A percentile compares a stretch with the other conserved stretches of the same genome.
phyloP scores from a whole-genome alignment of 805 yeast genomes.

The Pichia deserticola region DNA sequence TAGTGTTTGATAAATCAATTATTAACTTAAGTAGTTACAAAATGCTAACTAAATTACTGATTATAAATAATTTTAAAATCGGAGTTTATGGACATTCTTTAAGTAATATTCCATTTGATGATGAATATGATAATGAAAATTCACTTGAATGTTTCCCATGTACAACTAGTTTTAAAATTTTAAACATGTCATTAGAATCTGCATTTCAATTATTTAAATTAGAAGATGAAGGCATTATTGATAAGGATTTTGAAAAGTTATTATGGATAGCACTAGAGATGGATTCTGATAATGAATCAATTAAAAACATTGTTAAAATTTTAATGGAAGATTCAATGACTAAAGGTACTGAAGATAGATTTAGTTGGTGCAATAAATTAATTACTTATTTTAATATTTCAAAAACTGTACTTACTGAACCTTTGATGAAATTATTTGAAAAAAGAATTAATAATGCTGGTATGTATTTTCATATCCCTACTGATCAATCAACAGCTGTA shows the following conservation, averaged over 20 bases:
- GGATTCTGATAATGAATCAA: constrained; percentile 16
- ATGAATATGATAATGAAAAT: constrained; percentile 19
- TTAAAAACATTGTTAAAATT: constrained; percentile 16
- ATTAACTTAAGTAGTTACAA: constrained; percentile 27
- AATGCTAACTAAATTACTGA: constrained; percentile 24
- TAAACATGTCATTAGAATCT: constrained; percentile 23
- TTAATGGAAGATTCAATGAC: constrained; percentile 18
- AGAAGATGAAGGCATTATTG: constrained; percentile 10
- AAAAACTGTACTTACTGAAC: constrained; percentile 18
- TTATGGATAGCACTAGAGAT: constrained; percentile 30
- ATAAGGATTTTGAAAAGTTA: constrained; percentile 15
- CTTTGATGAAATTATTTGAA: constrained; percentile 20
- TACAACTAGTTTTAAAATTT: constrained; percentile 26
- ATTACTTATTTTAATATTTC: constrained; percentile 20
- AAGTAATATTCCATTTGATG: constrained; percentile 19
- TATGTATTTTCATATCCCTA: constrained; percentile 20
- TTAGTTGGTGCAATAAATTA: constrained; percentile 25
- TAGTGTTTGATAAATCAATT: constrained; percentile 36
- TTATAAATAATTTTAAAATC: constrained; percentile 28
- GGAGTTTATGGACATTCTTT: constrained; percentile 24
- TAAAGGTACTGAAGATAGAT: constrained; percentile 12
- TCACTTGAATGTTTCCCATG: constrained; percentile 19
- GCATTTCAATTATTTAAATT: constrained; percentile 25
- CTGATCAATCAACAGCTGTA: not conserved
- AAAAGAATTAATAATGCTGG: constrained; percentile 26